Base-by-base conservation (phyloP, 2,329 filamentous ascomycete species). In the Exophiala oligosperma region DNA sequence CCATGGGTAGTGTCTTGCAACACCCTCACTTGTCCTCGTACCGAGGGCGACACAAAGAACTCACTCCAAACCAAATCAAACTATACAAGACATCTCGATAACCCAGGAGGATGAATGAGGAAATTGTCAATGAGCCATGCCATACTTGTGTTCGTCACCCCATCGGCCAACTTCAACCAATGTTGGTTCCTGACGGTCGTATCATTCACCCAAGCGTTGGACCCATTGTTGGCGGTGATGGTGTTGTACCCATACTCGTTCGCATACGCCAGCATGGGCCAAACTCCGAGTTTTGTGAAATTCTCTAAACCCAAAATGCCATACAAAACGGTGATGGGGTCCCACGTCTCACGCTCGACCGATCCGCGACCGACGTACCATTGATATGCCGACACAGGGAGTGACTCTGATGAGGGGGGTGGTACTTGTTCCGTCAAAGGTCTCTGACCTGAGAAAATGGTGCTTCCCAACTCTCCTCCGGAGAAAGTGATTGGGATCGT, bases 41-140 rank as follows among this genome's bases (percentile, higher is more conserved):
- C 9, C 9, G 32, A 11, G 32, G 11, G 17, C 17, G 17, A 35
- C 6, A 35, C 9, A 11, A 2, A 35, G 32, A 8, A 9, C 9
- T 35, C 2, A 8, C 32, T 35, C 4, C 2, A 35, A 35, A 2
- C 32, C 9, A 35, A 17, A 17, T 17, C 17, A 17, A 17, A 21
- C 46, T 49, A 49, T 49, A 48, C 52, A 37, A 54, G 52, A 28
- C 52, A 54, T 44, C 9, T 47, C 37, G 23, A 47, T 7, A 48
- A 17, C 9, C 29, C 52, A n/a, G 52, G 52, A 17, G 52, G 52
- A 28, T 54, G 52, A 23, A 54, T 23, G 21, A 54, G 52, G 37
- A 54, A 54, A 23, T 54, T 54, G 35, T 54, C 52, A 48, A 54
- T 48, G 12, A 54, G 40, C 52, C 52, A 54, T 7, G 52, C 52